Evolutionary conservation across 179 eudicot species (phyloP).

Genomic region (Silene coronaria): DNA sequence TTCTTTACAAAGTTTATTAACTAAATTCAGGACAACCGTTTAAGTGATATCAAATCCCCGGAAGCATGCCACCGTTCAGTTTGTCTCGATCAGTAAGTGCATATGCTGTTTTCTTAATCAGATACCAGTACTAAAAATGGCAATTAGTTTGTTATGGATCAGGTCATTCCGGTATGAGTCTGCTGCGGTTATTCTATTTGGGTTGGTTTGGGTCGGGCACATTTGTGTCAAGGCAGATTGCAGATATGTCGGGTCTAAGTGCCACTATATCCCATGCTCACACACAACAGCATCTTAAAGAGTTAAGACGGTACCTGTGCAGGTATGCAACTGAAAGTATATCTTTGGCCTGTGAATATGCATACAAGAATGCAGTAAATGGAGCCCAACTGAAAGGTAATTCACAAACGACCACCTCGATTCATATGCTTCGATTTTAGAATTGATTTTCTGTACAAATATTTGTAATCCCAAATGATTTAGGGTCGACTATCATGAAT

Average conservation of each 20-base stretch:
- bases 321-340: conserved; percentile 77
- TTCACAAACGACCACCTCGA: not conserved
- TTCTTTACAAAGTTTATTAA: not conserved
- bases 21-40: conserved; percentile 45
- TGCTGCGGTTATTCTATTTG: too few species aligned
- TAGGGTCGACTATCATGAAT: too few species aligned
- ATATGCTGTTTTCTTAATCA: not conserved
- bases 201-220: too few species aligned
- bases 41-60: conserved; percentile 34
- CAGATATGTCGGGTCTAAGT: too few species aligned
- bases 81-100: conserved; percentile 65
- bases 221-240: too few species aligned
- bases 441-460: not conserved
- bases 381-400: conserved; percentile 60
- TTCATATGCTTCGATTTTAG: not conserved
- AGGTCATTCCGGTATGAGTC: too few species aligned
- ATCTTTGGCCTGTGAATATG: conserved; percentile 62
- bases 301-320: conserved; percentile 16
- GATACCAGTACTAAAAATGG: too few species aligned
- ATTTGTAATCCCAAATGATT: not conserved
- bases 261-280: not conserved
- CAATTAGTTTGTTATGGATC: too few species aligned
- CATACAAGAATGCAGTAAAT: conserved; percentile 74
- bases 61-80: conserved; percentile 40
- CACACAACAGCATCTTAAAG: not conserved